Conservation (phyloP, 495 filamentous ascomycete species). For the Tuber umbilicatum region DNA sequence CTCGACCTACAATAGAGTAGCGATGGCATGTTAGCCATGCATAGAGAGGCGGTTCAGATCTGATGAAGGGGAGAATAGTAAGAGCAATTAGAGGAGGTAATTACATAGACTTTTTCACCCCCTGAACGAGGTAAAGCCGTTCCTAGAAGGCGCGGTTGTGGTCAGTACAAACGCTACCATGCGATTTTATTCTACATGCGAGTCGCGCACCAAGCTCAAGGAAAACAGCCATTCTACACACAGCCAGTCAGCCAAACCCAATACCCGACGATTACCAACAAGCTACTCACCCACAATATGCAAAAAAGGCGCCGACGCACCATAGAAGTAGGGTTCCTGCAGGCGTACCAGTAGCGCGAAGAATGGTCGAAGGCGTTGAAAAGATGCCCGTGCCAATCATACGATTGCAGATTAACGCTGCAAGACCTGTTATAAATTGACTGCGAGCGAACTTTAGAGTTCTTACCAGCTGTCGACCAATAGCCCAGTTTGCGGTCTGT, state of each 20-base stretch:
- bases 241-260: background rate
- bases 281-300: constrained; percentile 21
- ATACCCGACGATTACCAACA: background rate
- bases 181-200: background rate
- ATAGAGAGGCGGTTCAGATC: background rate
- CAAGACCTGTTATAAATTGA: background rate
- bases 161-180: background rate
- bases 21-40: background rate
- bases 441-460: background rate
- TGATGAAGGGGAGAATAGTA: background rate
- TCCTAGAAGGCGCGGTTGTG: constrained; percentile 8
- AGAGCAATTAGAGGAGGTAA: constrained; percentile 15
- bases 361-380: constrained; percentile 43
- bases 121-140: constrained; percentile 47
- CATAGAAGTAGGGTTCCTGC: constrained; percentile 53
- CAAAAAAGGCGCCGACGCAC: constrained; percentile 44
- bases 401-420: constrained; percentile 50
- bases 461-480: constrained; percentile 24
- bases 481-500: constrained; percentile 21
- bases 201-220: constrained; percentile 21
- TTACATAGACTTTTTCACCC: constrained; percentile 51
- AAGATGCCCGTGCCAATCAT: constrained; percentile 55
- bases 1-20: constrained; percentile 42
- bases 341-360: constrained; percentile 46
- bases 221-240: constrained; percentile 20